Evolutionary conservation across 2,329 filamentous ascomycete genomes (phyloP).

Genomic region (Rugonectria rugulosa): DNA sequence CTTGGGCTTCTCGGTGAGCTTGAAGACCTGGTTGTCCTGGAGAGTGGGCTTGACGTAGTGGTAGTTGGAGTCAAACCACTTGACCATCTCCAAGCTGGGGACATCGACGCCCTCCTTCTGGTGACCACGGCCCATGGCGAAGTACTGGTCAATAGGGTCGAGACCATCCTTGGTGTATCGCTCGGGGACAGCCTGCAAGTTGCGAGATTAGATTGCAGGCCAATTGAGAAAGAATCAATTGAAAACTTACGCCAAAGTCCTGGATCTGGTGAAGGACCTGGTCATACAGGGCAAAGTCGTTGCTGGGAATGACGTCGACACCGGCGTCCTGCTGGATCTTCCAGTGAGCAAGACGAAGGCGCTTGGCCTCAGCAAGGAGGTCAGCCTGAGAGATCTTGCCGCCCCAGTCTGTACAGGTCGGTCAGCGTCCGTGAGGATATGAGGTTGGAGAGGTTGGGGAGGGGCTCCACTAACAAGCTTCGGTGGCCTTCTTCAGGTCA

Average conservation of each 20-base stretch:
- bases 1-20: conserved; percentile 87
- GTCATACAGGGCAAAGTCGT: conserved; percentile 99
- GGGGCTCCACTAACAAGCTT: conserved; percentile 73
- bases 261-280: conserved; percentile 98
- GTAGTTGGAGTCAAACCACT: conserved; percentile 99
- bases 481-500: conserved; percentile 99
- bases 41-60: conserved; percentile 99
- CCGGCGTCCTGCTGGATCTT: conserved; percentile 99
- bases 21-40: conserved; percentile 96
- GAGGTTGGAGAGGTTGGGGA: conserved; percentile 4
- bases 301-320: conserved; percentile 97
- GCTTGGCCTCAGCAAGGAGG: conserved; percentile 93
- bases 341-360: conserved; percentile 96
- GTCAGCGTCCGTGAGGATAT: conserved; percentile 26
- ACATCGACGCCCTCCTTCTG: conserved; percentile 96
- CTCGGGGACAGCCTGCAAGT: conserved; percentile 79
- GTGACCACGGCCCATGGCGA: conserved; percentile 98
- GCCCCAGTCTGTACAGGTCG: conserved; percentile 70
- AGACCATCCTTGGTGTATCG: conserved; percentile 93
- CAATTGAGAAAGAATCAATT: not conserved
- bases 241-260: conserved; percentile 83
- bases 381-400: conserved; percentile 93
- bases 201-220: conserved; percentile 15
- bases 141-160: conserved; percentile 92
- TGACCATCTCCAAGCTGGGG: conserved; percentile 97